Percentiles rank a stretch among this genome's conserved stretches.
Conservation (phyloP, 345 rosid genomes). For the Eucalyptus tenuipes region DNA sequence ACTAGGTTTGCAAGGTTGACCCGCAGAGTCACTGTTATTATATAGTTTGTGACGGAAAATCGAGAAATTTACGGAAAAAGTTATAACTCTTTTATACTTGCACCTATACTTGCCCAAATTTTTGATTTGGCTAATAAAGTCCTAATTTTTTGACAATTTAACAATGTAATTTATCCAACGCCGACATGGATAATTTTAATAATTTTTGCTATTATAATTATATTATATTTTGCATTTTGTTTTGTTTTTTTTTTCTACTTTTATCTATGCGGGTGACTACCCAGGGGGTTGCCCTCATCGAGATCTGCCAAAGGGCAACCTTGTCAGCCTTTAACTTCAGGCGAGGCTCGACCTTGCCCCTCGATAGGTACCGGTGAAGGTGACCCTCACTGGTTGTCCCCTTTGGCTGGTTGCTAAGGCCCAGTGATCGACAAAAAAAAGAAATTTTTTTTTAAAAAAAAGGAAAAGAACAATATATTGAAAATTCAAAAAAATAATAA, state of each 20-base stretch:
- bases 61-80: too few relatives aligned
- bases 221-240: too few relatives aligned
- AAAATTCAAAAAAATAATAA: too few relatives aligned
- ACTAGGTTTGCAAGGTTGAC: neutral
- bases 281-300: neutral
- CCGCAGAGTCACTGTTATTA: neutral
- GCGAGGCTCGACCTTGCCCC: neutral
- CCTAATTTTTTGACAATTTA: rapidly evolving
- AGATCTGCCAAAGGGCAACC: neutral
- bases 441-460: too few relatives aligned
- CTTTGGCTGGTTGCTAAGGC: too few relatives aligned
- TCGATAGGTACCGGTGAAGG: rapidly evolving
- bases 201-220: too few relatives aligned
- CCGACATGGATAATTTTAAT: too few relatives aligned
- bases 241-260: too few relatives aligned
- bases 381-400: neutral
- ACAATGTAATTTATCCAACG: rapidly evolving
- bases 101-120: rapidly evolving
- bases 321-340: rapidly evolving
- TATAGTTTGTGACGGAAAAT: neutral
- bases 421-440: rapidly evolving
- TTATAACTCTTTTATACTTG: neutral
- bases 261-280: rapidly evolving
- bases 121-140: neutral
- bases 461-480: too few relatives aligned